Conservation (phyloP, 2,329 filamentous ascomycete species). For the Aspergillus hortae region DNA sequence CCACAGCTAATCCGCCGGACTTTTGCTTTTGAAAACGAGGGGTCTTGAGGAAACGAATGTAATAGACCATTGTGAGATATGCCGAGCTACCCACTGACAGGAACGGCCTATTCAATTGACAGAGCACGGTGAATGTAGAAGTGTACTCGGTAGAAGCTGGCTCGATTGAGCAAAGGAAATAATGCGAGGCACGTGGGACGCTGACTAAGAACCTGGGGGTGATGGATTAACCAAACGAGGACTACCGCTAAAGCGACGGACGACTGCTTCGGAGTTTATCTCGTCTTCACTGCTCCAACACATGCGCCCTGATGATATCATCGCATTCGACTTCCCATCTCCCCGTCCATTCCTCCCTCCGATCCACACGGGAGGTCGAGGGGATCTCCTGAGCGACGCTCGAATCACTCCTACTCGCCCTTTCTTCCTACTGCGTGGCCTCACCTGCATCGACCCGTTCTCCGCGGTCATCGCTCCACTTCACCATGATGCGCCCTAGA, state of each 20-base stretch:
- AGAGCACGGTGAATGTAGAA: neutral
- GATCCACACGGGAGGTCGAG: constrained; percentile 8
- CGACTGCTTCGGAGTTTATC: neutral
- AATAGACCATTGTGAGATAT: constrained; percentile 49
- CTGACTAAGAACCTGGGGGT: constrained; percentile 23
- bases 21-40: constrained; percentile 49
- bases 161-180: neutral
- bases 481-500: constrained; percentile 56
- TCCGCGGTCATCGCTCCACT: constrained; percentile 10
- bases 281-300: constrained; percentile 2
- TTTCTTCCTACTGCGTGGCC: constrained; percentile 16
- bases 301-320: constrained; percentile 1
- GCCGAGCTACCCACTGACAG: neutral
- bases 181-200: constrained; percentile 16
- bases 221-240: too few relatives aligned
- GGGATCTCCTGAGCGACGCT: constrained; percentile 12
- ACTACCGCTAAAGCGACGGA: neutral
- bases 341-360: neutral
- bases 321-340: neutral
- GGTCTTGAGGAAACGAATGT: constrained; percentile 66
- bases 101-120: neutral
- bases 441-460: constrained; percentile 21
- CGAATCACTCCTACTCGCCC: constrained; percentile 10
- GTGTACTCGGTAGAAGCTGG: neutral
- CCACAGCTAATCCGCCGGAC: constrained; percentile 40